Conservation (phyloP, 2,329 filamentous ascomycete species). For the Ophiostoma australiae region DNA sequence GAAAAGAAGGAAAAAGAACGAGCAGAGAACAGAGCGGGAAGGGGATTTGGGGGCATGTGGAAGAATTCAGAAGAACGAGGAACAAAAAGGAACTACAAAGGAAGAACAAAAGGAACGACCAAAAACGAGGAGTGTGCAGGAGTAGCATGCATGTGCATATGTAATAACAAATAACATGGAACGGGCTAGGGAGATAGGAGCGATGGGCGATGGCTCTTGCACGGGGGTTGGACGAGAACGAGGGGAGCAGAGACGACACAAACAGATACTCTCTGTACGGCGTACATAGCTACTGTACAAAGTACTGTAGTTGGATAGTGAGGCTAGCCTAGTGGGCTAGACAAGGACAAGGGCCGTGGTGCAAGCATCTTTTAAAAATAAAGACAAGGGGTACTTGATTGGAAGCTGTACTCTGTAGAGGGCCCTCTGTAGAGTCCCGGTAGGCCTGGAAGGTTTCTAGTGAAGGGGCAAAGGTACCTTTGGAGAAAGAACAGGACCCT, state of each 20-base stretch:
- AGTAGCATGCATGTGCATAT: slow-evolving; percentile 7
- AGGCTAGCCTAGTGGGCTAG: background rate
- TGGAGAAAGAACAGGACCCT: background rate
- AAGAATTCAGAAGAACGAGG: slow-evolving; percentile 16
- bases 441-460: background rate
- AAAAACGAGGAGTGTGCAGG: slow-evolving; percentile 11
- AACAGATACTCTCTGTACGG: background rate
- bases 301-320: background rate
- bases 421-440: background rate
- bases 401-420: background rate
- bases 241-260: background rate
- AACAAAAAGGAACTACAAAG: slow-evolving; percentile 10
- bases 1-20: background rate
- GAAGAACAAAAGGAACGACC: slow-evolving; percentile 14
- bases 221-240: background rate
- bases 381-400: background rate
- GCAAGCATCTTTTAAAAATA: background rate
- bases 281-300: background rate
- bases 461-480: background rate
- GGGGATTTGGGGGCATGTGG: slow-evolving; percentile 10
- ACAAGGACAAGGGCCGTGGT: slow-evolving; percentile 3
- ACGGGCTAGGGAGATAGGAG: slow-evolving; percentile 12
- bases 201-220: background rate
- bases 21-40: slow-evolving; percentile 7
- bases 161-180: slow-evolving; percentile 13